These are phyloP conservation scores for Brassica juncea DNA, from an alignment of 345 rosid species.

Conservation along the genomic window DNA sequence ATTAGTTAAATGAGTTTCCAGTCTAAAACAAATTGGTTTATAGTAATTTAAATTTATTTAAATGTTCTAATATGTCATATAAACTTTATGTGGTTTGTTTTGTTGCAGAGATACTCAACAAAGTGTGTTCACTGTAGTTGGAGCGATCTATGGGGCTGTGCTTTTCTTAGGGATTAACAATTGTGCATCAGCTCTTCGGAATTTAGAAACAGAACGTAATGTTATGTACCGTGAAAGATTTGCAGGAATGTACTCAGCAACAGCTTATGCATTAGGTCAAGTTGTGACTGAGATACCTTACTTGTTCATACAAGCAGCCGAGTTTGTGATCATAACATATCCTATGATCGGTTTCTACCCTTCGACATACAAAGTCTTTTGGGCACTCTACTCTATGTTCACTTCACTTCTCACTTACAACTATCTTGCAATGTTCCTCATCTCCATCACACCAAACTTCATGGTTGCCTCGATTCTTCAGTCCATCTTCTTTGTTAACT, in stretches of 20 bases:
- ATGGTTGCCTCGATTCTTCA: slow-evolving; percentile 57
- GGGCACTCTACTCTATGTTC: slow-evolving; percentile 68
- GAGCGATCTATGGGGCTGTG: slow-evolving; percentile 49
- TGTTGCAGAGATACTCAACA: slow-evolving; percentile 62
- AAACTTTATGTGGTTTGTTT: background rate
- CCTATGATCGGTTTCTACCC: slow-evolving; percentile 69
- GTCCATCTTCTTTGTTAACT: slow-evolving; percentile 46
- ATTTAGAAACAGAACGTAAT: slow-evolving; percentile 57
- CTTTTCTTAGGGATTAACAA: slow-evolving; percentile 69
- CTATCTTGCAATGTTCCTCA: slow-evolving; percentile 70
- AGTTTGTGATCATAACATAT: slow-evolving; percentile 54
- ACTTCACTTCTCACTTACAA: slow-evolving; percentile 54
- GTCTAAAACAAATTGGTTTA: too few relatives aligned
- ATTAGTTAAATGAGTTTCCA: too few relatives aligned
- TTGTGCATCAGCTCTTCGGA: slow-evolving; percentile 61
- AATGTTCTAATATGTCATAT: too few relatives aligned
- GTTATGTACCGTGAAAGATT: slow-evolving; percentile 79
- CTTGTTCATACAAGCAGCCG: slow-evolving; percentile 45
- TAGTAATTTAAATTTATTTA: too few relatives aligned
- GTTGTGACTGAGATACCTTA: slow-evolving; percentile 75
- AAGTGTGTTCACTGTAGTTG: slow-evolving; percentile 59
- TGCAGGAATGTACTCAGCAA: slow-evolving; percentile 83
- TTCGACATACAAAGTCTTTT: slow-evolving; percentile 61
- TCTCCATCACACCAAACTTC: slow-evolving; percentile 66
- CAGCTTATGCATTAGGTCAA: slow-evolving; percentile 73